Conservation (phyloP, 2,329 filamentous ascomycete species). For the Tolypocladium capitatum region DNA sequence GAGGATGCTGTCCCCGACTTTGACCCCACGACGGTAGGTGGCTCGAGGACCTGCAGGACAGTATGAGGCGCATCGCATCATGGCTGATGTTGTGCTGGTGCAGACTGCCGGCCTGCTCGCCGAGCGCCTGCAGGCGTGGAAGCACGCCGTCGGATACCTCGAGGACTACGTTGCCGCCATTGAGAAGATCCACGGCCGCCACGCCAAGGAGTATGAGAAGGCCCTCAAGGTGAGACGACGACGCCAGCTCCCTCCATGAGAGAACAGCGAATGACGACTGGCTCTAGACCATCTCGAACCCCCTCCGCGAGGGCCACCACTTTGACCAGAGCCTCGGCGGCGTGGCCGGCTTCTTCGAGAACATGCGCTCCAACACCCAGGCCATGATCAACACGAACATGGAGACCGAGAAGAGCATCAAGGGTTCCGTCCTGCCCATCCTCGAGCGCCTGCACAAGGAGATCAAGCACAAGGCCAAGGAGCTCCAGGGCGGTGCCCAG, state of each 20-base stretch:
- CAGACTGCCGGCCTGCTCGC: conserved; percentile 69
- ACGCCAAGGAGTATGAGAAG: conserved; percentile 92
- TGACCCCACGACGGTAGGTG: conserved; percentile 43
- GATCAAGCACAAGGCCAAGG: conserved; percentile 93
- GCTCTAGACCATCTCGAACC: conserved; percentile 65
- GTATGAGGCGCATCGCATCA: no score
- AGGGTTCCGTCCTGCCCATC: conserved; percentile 71
- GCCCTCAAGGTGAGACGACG: conserved; percentile 56
- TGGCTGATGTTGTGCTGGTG: not conserved
- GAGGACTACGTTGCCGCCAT: conserved; percentile 80
- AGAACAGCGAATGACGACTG: not conserved
- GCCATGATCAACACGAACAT: conserved; percentile 77
- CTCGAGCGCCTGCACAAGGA: conserved; percentile 87
- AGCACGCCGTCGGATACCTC: conserved; percentile 81
- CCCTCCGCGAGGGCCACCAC: conserved; percentile 79
- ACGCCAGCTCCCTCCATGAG: not conserved
- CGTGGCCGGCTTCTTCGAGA: conserved; percentile 83
- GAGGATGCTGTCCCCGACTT: conserved; percentile 47
- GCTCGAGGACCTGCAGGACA: not conserved
- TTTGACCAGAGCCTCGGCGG: conserved; percentile 86
- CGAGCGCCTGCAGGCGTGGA: conserved; percentile 88
- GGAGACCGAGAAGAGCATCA: conserved; percentile 85
- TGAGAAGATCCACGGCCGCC: conserved; percentile 72
- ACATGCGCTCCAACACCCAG: conserved; percentile 85
- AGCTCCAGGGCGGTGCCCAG: conserved; percentile 65